A percentile compares a stretch with the other conserved stretches of the same genome.
Evolutionary conservation across 768 basidiomycete species (phyloP).

Genomic region (Leccinum broughii): DNA sequence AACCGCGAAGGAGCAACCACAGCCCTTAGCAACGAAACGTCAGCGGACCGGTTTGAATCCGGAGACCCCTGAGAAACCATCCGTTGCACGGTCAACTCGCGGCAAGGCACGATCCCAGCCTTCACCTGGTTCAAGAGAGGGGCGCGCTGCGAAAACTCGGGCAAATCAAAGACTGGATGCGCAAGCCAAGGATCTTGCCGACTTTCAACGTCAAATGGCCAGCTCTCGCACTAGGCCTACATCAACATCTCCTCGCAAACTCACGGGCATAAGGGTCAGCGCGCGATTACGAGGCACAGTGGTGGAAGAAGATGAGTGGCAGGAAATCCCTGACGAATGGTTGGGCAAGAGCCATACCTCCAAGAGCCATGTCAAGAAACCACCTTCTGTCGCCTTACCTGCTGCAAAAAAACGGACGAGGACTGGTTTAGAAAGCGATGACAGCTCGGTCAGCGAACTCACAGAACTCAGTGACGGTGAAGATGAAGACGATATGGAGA

Average conservation of each 20-base stretch:
- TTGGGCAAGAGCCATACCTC: constrained; percentile 26
- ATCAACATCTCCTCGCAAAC: constrained; percentile 28
- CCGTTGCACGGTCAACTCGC: constrained; percentile 15
- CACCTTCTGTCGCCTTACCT: constrained; percentile 7
- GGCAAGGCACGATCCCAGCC: constrained; percentile 12
- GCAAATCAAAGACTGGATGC: constrained; percentile 69
- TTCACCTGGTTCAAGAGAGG: constrained; percentile 42
- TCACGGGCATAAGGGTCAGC: constrained; percentile 64
- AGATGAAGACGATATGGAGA: constrained; percentile 31
- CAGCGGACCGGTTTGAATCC: constrained; percentile 20
- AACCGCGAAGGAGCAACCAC: constrained; percentile 20
- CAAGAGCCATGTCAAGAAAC: constrained; percentile 16
- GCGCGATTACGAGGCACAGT: constrained; percentile 57
- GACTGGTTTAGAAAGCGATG: constrained; percentile 64
- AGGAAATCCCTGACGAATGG: constrained; percentile 80
- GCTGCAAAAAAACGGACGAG: constrained; percentile 28
- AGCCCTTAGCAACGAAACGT: constrained; percentile 26
- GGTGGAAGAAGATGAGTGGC: constrained; percentile 68
- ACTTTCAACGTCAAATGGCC: constrained; percentile 51
- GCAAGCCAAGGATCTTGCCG: constrained; percentile 68
- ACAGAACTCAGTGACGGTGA: constrained; percentile 66
- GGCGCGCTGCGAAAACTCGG: constrained; percentile 67
- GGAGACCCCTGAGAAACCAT: constrained; percentile 3
- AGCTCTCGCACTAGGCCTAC: constrained; percentile 13
- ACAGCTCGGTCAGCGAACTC: constrained; percentile 67